Conservation (phyloP, 139 green algal genomes). For the Chlamydomonas eustigma region DNA sequence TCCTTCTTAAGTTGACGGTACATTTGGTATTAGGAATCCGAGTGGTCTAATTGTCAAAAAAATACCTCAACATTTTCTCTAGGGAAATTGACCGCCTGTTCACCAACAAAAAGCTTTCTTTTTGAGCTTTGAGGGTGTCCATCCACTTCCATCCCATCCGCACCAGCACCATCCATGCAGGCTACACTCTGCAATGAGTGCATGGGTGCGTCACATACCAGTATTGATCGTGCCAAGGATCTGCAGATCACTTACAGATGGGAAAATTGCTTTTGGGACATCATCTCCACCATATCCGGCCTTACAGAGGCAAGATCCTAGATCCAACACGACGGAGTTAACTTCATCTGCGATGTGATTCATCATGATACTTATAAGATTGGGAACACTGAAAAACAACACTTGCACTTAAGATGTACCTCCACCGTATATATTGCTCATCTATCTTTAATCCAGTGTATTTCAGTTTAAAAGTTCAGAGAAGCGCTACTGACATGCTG, state of each 20-base stretch:
- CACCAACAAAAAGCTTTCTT: conserved; percentile 31
- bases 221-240: not conserved
- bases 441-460: not conserved
- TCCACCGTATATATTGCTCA: conserved; percentile 18
- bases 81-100: conserved; percentile 37
- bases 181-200: not conserved
- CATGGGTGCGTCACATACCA: not conserved
- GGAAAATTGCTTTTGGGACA: conserved; percentile 89
- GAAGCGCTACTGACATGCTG: no score
- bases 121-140: conserved; percentile 3
- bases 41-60: no score
- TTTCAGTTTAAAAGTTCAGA: no score
- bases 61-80: conserved; percentile 64
- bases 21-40: no score
- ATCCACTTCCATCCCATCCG: conserved; percentile 32
- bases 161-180: conserved; percentile 8
- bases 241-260: conserved; percentile 47
- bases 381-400: not conserved
- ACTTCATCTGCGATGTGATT: conserved; percentile 78
- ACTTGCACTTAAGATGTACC: not conserved
- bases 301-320: conserved; percentile 75
- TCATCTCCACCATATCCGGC: conserved; percentile 96
- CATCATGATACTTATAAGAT: not conserved
- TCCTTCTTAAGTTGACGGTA: no score
- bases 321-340: conserved; percentile 89